Evolutionary conservation across 192 early-diverging fungal genomes (phyloP).

Genomic region (Coemansia sp.): DNA sequence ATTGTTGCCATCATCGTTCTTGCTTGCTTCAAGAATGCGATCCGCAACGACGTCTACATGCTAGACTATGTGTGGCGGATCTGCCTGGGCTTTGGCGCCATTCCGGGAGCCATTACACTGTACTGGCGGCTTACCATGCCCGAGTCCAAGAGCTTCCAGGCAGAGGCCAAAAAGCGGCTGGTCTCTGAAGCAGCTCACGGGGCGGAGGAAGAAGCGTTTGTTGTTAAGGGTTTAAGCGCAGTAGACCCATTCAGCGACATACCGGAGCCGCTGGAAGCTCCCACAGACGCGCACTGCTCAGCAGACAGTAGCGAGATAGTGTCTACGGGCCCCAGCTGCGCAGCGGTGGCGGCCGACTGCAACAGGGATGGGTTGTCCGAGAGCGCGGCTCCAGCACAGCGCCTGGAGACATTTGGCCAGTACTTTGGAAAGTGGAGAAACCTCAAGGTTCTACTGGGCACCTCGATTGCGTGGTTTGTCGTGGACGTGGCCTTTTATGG

Average conservation of each 20-base stretch:
- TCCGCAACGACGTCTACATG: constrained; percentile 55
- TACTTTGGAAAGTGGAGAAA: constrained; percentile 78
- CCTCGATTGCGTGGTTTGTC: constrained; percentile 65
- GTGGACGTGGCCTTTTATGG: constrained; percentile 73
- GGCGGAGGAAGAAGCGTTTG: background rate
- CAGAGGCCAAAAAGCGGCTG: constrained; percentile 2
- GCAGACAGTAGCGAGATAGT: background rate
- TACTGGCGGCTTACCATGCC: constrained; percentile 87
- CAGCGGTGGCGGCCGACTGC: background rate
- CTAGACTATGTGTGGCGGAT: constrained; percentile 86
- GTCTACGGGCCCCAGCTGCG: background rate
- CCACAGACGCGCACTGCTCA: too few species aligned
- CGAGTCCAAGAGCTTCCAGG: constrained; percentile 76
- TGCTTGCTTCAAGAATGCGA: constrained; percentile 59
- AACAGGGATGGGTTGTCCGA: background rate
- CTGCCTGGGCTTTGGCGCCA: constrained; percentile 69
- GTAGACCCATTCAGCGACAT: too few species aligned
- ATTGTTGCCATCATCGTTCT: constrained; percentile 64
- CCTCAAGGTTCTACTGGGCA: constrained; percentile 65
- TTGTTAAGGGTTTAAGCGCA: constrained; percentile 2
- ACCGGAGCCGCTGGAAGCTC: background rate
- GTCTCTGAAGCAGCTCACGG: background rate
- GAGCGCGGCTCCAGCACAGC: background rate
- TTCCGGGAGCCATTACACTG: constrained; percentile 72
- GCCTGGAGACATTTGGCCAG: constrained; percentile 35